phyloP scores from a whole-genome alignment of 257 asterid genomes.

The Lavandula angustifolia region DNA sequence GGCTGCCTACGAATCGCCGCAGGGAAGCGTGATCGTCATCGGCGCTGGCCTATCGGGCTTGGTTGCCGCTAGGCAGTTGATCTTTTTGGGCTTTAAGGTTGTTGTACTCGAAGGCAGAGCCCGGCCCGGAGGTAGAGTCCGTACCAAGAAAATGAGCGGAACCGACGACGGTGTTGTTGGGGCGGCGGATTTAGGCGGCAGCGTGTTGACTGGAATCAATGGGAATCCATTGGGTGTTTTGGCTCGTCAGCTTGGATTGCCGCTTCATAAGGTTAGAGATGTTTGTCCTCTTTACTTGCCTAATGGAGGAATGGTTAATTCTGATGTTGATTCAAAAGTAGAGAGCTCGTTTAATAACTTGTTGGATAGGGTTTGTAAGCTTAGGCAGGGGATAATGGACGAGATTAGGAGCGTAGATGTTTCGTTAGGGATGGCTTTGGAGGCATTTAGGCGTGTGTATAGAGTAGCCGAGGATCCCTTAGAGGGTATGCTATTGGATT shows the following conservation, averaged over 20 bases:
- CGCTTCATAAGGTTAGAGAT: conserved; percentile 97
- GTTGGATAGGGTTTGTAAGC: conserved; percentile 96
- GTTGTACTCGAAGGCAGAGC: conserved; percentile 84
- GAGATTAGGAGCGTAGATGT: conserved; percentile 80
- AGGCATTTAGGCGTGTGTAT: conserved; percentile 79
- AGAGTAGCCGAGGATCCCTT: conserved; percentile 86
- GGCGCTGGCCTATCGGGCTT: conserved; percentile 94
- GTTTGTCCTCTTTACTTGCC: conserved; percentile 90
- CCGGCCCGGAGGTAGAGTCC: conserved; percentile 89
- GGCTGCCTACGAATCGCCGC: conserved; percentile 42
- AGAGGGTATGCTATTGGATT: conserved; percentile 90
- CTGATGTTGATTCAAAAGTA: conserved; percentile 82
- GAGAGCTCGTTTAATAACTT: conserved; percentile 84
- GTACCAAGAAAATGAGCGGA: conserved; percentile 77
- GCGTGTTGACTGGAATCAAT: conserved; percentile 91
- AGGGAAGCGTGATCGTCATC: conserved; percentile 68
- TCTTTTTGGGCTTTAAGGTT: conserved; percentile 81
- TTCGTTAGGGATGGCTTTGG: conserved; percentile 81
- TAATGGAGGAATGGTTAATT: conserved; percentile 74
- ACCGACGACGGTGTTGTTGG: conserved; percentile 51
- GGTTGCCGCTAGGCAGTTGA: conserved; percentile 88
- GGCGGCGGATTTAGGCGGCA: conserved; percentile 97
- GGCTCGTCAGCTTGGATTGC: conserved; percentile 83
- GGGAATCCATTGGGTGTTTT: conserved; percentile 96
- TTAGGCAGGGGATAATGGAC: conserved; percentile 87